Conservation (phyloP, 2,329 filamentous ascomycete genomes). For the Phoma herbarum region DNA sequence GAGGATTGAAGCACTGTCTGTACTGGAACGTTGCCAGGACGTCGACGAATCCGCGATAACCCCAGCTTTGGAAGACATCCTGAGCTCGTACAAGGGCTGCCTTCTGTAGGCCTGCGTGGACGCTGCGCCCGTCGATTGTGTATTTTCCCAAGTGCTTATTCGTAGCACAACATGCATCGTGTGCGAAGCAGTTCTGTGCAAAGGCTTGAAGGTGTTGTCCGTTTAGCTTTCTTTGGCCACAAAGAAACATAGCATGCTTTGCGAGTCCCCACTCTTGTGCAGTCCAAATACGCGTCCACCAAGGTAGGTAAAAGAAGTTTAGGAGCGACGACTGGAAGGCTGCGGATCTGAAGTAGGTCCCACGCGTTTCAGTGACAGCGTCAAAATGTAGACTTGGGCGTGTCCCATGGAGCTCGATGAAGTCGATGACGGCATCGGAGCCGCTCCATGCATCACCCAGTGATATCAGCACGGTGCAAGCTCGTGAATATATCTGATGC, state of each 20-base stretch:
- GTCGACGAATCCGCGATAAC: not conserved
- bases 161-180: not conserved
- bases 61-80: not conserved
- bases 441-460: constrained; percentile 1
- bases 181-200: not conserved
- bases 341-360: not conserved
- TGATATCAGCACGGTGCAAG: not conserved
- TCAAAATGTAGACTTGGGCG: not conserved
- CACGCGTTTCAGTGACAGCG: not conserved
- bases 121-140: not conserved
- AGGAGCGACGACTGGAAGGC: not conserved
- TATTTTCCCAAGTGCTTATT: not conserved
- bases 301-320: constrained; percentile 4
- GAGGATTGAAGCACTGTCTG: not conserved
- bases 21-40: not conserved
- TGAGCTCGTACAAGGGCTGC: not conserved
- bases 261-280: constrained; percentile 9
- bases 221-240: not conserved
- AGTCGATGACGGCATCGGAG: not conserved
- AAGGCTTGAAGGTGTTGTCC: not conserved
- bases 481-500: constrained; percentile 25
- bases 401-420: not conserved
- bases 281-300: constrained; percentile 11
- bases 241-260: not conserved
- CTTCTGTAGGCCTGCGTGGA: not conserved